Base-by-base conservation (phyloP, 371 early-diverging fungal genomes). In the Rhizopus delemar region DNA sequence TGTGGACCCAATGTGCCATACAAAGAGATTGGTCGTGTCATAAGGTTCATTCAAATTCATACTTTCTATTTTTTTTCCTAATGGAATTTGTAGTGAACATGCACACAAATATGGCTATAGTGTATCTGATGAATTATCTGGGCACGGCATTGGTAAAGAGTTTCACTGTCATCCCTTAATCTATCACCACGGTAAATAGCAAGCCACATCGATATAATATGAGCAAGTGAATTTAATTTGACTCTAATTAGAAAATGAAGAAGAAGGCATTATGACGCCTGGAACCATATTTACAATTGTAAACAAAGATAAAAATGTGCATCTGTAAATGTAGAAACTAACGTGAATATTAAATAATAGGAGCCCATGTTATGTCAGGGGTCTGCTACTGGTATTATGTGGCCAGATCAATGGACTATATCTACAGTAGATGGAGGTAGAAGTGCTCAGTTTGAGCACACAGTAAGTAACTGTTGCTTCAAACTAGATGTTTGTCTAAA, bases 371-470 rank as follows among this genome's bases (percentile, higher is more conserved):
- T 95, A 55, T 90, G 89, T 61, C 91, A 94, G 70, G 96, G 96
- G 28, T 69, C 71, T 15, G 72, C 87, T 5, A 68, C 73, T 2
- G 87, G 87, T 38, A 66, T 89, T 5, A 81, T 81, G 68, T 94
- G 93, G 93, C 93, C 93, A 4, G 95, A 95, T 65, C 78, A 84
- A 56, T 95, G 96, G 96, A 95, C 96, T 0, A 86, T 88, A 12
- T 74, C 83, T 1, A 92, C 95, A 0, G 65, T 69, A 3, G 93
- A 93, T 65, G 93, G 94, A 15, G 91, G 91, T 11, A 78, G 93
- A 57, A 90, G 93, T 57, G 93, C 94, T 1, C 96, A 97, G 75
- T 96, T 91, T 65, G 63, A 71, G 46, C 61, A 73, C 68, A 49
- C 74, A 50, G 71, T 78, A 68, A 65, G 64, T 63, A 32, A 36